Evolutionary conservation across 1,139 yeast species (phyloP).

Genomic region (Zygoascus meyerae): DNA sequence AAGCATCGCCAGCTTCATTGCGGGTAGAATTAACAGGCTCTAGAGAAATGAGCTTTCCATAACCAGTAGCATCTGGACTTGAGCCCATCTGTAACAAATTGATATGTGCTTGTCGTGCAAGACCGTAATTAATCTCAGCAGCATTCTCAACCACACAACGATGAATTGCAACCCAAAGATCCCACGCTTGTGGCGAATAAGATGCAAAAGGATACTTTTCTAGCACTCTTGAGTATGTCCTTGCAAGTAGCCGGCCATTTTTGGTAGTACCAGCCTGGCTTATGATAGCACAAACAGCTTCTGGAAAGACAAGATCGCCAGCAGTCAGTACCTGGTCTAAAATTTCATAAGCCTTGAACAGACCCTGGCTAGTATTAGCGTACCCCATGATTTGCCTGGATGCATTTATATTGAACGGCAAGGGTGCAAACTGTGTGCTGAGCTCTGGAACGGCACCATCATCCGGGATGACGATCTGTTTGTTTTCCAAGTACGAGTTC

Average conservation of each 20-base stretch:
- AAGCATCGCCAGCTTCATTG: slow-evolving; percentile 35
- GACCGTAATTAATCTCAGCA: slow-evolving; percentile 23
- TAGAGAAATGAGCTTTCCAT: slow-evolving; percentile 32
- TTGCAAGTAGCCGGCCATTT: slow-evolving; percentile 12
- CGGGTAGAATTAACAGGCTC: slow-evolving; percentile 22
- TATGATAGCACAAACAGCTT: slow-evolving; percentile 22
- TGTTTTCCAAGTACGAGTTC: slow-evolving; percentile 8
- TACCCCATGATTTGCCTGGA: slow-evolving; percentile 24
- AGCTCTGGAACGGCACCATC: neutral
- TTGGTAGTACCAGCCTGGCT: slow-evolving; percentile 20
- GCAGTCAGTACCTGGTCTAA: slow-evolving; percentile 20
- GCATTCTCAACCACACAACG: slow-evolving; percentile 24
- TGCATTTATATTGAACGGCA: slow-evolving; percentile 7
- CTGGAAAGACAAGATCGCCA: slow-evolving; percentile 22
- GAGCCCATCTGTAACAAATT: slow-evolving; percentile 31
- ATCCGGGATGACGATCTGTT: neutral
- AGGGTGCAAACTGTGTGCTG: neutral
- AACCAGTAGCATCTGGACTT: slow-evolving; percentile 36
- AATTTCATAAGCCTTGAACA: slow-evolving; percentile 19
- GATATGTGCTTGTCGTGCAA: slow-evolving; percentile 28
- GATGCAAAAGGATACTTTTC: slow-evolving; percentile 26
- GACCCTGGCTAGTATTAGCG: slow-evolving; percentile 19
- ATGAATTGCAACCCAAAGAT: slow-evolving; percentile 28
- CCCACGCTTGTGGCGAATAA: slow-evolving; percentile 24
- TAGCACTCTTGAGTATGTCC: slow-evolving; percentile 20